Conservation (phyloP, 352 stramenopile species). For the Phytophthora syringae region DNA sequence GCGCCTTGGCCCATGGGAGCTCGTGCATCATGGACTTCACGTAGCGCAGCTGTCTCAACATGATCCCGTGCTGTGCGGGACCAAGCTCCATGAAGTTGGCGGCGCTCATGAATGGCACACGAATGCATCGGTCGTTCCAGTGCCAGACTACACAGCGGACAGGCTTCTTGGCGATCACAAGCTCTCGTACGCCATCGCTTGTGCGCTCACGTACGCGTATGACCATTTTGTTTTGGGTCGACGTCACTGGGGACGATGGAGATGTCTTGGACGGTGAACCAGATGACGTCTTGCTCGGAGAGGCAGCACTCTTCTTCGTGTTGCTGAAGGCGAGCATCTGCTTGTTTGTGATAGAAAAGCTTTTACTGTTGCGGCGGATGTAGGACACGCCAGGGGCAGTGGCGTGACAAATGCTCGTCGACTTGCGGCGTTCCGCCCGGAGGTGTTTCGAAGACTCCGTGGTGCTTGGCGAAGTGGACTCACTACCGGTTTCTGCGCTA, state of each 20-base stretch:
- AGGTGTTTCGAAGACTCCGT: constrained; percentile 24
- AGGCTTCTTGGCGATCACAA: constrained; percentile 70
- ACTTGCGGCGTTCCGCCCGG: constrained; percentile 58
- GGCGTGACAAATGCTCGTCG: constrained; percentile 50
- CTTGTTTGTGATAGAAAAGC: constrained; percentile 31
- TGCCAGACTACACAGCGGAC: constrained; percentile 62
- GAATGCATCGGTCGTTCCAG: constrained; percentile 64
- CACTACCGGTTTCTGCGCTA: constrained; percentile 1
- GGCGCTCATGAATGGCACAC: constrained; percentile 45
- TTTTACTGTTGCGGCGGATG: constrained; percentile 27
- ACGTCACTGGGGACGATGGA: constrained; percentile 19
- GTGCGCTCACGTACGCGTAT: constrained; percentile 59
- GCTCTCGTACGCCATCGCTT: constrained; percentile 54
- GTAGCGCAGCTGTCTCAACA: constrained; percentile 84
- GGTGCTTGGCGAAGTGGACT: constrained; percentile 7
- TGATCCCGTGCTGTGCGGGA: constrained; percentile 78
- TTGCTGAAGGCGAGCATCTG: constrained; percentile 25
- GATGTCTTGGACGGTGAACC: constrained; percentile 15
- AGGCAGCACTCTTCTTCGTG: constrained; percentile 21
- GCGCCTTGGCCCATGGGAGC: constrained; percentile 81
- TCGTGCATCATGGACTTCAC: constrained; percentile 87
- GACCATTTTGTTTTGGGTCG: constrained; percentile 55
- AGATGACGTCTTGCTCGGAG: constrained; percentile 11
- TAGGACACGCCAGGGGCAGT: not conserved
- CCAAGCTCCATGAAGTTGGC: constrained; percentile 59